phyloP scores from a whole-genome alignment of 495 filamentous ascomycete species.

The Jackrogersella minutella region DNA sequence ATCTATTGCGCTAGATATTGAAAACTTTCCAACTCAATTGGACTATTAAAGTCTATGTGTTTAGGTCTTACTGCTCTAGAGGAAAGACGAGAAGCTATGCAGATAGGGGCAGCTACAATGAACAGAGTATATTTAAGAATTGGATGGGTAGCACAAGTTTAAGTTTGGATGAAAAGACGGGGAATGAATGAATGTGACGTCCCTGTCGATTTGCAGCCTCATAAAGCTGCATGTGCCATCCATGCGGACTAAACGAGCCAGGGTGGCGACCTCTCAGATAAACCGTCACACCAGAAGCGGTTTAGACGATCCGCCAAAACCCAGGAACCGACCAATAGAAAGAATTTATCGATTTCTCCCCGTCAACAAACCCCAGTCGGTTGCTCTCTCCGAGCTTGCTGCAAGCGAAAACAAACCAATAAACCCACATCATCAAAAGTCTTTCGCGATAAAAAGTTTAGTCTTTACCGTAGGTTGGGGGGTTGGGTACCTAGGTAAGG shows the following conservation, averaged over 20 bases:
- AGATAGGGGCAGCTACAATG: not conserved
- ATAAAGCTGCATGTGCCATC: constrained; percentile 21
- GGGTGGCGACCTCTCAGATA: constrained; percentile 15
- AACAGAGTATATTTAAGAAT: not conserved
- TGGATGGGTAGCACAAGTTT: not conserved
- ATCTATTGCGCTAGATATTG: not conserved
- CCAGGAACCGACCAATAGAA: constrained; percentile 38
- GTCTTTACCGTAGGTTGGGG: not conserved
- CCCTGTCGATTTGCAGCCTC: constrained; percentile 36
- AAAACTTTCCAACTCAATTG: not conserved
- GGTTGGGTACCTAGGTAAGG: not conserved
- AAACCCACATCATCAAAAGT: constrained; percentile 15
- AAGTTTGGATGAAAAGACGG: constrained; percentile 17
- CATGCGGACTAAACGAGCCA: not conserved
- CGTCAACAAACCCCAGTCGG: constrained; percentile 31
- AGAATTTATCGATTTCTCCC: constrained; percentile 38
- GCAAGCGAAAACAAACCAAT: constrained; percentile 14
- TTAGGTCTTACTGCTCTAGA: not conserved
- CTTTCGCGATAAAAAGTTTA: not conserved
- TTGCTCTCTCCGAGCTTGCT: constrained; percentile 1
- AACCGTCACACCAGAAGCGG: constrained; percentile 34
- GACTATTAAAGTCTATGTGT: not conserved
- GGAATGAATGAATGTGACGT: constrained; percentile 27
- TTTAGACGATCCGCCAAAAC: constrained; percentile 16
- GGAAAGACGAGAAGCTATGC: not conserved